phyloP scores from a whole-genome alignment of 257 asterid species.

The Agastache rugosa region DNA sequence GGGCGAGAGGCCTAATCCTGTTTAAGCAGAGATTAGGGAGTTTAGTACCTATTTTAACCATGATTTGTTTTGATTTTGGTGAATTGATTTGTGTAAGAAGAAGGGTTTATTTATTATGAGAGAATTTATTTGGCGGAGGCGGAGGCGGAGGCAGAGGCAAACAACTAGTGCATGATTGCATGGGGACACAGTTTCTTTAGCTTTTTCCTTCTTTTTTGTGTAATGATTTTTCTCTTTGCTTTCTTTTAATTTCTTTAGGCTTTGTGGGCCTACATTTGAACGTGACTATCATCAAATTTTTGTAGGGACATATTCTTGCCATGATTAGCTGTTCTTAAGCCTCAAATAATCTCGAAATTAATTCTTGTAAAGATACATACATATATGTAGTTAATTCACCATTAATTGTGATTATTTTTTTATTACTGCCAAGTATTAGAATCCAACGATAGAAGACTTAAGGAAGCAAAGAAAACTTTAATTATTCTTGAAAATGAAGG shows the following conservation, averaged over 20 bases:
- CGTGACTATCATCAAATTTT: conserved; percentile 53
- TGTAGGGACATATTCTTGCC: conserved; percentile 40
- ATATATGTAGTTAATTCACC: neutral
- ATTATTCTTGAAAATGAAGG: too few species aligned
- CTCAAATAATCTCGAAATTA: neutral
- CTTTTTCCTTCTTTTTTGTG: conserved; percentile 46
- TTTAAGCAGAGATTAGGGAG: conserved; percentile 76
- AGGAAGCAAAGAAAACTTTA: too few species aligned
- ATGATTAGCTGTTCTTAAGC: conserved; percentile 21
- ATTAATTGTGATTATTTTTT: conserved; percentile 8
- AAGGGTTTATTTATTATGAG: conserved; percentile 28
- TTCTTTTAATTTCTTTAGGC: conserved; percentile 45
- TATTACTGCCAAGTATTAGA: neutral
- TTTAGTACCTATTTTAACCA: conserved; percentile 51
- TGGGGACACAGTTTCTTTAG: conserved; percentile 46
- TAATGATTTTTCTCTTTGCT: conserved; percentile 43
- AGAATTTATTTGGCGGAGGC: too few species aligned
- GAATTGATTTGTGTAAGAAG: neutral
- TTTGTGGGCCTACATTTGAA: conserved; percentile 48
- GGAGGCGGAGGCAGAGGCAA: too few species aligned
- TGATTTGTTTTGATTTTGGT: neutral
- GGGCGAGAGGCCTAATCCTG: conserved; percentile 72
- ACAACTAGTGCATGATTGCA: conserved; percentile 43
- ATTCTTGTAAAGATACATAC: neutral
- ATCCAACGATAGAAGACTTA: too few species aligned